These are phyloP conservation scores for Malassezia dermatis DNA, from an alignment of 1,284 basidiomycete species.

Conservation along the genomic window DNA sequence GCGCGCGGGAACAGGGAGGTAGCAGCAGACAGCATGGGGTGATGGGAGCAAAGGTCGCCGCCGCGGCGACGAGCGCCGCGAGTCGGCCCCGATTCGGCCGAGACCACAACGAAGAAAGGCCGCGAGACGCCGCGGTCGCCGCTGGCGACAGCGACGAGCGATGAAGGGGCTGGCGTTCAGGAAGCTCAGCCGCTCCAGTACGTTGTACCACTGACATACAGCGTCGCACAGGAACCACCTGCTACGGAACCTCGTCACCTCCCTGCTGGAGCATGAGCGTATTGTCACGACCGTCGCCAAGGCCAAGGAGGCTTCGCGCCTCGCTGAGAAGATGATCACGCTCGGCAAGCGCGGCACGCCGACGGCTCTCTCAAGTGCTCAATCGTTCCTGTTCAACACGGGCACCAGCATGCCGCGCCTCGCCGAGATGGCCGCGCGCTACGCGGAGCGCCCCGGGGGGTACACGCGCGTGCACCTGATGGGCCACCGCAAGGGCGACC, in stretches of 20 bases:
- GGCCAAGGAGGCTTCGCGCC: slow-evolving; percentile 76
- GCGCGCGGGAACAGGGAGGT: slow-evolving; percentile 13
- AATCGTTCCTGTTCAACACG: slow-evolving; percentile 32
- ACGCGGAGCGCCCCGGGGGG: slow-evolving; percentile 72
- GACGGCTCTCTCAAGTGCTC: slow-evolving; percentile 25
- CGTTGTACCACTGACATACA: not conserved
- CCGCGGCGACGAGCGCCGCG: not conserved
- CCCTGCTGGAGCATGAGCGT: slow-evolving; percentile 85
- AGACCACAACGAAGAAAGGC: not conserved
- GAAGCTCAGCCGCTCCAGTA: slow-evolving; percentile 36
- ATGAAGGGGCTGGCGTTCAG: slow-evolving; percentile 47
- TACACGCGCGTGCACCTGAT: slow-evolving; percentile 89
- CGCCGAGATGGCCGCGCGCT: slow-evolving; percentile 67
- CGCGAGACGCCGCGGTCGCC: not conserved
- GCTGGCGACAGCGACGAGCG: slow-evolving; percentile 1
- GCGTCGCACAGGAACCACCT: slow-evolving; percentile 17
- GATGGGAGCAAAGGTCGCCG: not conserved
- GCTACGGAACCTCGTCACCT: slow-evolving; percentile 70
- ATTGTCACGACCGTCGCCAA: slow-evolving; percentile 94
- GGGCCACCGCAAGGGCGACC: slow-evolving; percentile 78
- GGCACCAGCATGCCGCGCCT: slow-evolving; percentile 64
- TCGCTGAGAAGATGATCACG: slow-evolving; percentile 75
- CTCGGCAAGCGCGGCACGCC: slow-evolving; percentile 35
- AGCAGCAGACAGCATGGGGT: slow-evolving; percentile 9
- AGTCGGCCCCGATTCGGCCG: slow-evolving; percentile 7